Evolutionary conservation across 2,329 filamentous ascomycete species (phyloP).

Genomic region (Thelonectria rubi): DNA sequence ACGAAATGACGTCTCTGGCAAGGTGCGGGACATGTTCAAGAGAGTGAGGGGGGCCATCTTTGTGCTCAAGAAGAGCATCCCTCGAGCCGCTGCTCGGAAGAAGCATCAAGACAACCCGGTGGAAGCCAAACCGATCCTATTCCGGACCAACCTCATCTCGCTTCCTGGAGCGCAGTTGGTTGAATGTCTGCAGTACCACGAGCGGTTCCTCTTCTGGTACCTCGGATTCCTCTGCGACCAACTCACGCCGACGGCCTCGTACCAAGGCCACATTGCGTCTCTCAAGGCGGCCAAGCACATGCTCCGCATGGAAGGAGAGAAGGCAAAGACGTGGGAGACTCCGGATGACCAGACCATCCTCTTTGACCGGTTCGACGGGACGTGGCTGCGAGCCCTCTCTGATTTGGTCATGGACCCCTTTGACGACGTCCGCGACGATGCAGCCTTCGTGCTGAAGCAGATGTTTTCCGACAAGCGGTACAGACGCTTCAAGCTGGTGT

Average conservation of each 20-base stretch:
- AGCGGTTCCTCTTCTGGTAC: slow-evolving; percentile 79
- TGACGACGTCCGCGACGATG: slow-evolving; percentile 81
- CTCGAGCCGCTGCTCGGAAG: slow-evolving; percentile 48
- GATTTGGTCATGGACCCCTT: slow-evolving; percentile 90
- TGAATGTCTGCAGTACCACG: slow-evolving; percentile 59
- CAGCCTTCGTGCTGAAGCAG: slow-evolving; percentile 59
- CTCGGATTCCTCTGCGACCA: slow-evolving; percentile 76
- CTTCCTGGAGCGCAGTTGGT: slow-evolving; percentile 50
- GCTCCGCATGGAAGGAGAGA: slow-evolving; percentile 74
- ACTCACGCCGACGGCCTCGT: slow-evolving; percentile 82
- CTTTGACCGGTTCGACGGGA: slow-evolving; percentile 55
- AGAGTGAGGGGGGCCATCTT: slow-evolving; percentile 75
- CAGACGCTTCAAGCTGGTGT: slow-evolving; percentile 36
- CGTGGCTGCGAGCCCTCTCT: slow-evolving; percentile 71
- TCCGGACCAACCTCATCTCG: slow-evolving; percentile 52
- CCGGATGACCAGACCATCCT: slow-evolving; percentile 51
- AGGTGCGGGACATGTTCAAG: slow-evolving; percentile 79
- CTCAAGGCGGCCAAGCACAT: slow-evolving; percentile 75
- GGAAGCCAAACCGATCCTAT: slow-evolving; percentile 45
- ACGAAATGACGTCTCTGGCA: slow-evolving; percentile 79
- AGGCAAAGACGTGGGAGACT: slow-evolving; percentile 51
- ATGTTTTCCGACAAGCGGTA: slow-evolving; percentile 55
- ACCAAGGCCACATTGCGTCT: slow-evolving; percentile 86
- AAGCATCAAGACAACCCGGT: slow-evolving; percentile 42
- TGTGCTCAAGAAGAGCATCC: slow-evolving; percentile 59